Conservation (phyloP, 192 early-diverging fungal species). For the Backusella parvicylindrica region DNA sequence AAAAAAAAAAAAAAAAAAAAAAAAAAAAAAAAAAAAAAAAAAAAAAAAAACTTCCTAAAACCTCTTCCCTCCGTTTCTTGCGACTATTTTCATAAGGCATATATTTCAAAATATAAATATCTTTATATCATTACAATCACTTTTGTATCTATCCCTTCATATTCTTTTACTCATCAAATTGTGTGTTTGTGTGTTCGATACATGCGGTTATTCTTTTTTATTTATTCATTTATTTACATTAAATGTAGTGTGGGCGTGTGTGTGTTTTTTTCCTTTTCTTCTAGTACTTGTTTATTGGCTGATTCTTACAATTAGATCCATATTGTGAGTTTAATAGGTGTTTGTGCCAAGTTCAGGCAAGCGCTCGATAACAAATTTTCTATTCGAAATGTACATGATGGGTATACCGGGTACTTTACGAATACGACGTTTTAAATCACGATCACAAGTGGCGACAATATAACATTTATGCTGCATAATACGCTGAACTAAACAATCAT, state of each 20-base stretch:
- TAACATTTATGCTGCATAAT: conserved; percentile 94
- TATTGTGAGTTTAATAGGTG: conserved; percentile 21
- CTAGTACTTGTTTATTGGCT: background rate
- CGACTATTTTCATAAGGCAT: no score
- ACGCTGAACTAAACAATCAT: conserved; percentile 95
- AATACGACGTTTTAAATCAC: conserved; percentile 92
- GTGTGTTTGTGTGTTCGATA: background rate
- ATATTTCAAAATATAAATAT: no score
- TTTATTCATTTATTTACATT: background rate
- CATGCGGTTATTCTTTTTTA: background rate
- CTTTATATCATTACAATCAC: no score
- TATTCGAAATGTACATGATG: conserved; percentile 91
- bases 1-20: no score
- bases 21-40: no score
- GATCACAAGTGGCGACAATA: conserved; percentile 98
- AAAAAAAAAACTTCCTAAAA: no score
- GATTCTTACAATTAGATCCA: background rate
- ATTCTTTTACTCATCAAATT: no score
- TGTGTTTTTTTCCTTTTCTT: background rate
- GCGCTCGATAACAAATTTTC: conserved; percentile 93
- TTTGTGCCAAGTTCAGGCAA: conserved; percentile 70
- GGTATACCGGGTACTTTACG: conserved; percentile 95
- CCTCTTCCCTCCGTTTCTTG: no score
- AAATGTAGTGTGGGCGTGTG: background rate
- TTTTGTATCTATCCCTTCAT: no score